Evolutionary conservation across 441 rosid species (phyloP), one percentile per base, ranked within the genome.

Genomic region (Populus tomentosa): DNA sequence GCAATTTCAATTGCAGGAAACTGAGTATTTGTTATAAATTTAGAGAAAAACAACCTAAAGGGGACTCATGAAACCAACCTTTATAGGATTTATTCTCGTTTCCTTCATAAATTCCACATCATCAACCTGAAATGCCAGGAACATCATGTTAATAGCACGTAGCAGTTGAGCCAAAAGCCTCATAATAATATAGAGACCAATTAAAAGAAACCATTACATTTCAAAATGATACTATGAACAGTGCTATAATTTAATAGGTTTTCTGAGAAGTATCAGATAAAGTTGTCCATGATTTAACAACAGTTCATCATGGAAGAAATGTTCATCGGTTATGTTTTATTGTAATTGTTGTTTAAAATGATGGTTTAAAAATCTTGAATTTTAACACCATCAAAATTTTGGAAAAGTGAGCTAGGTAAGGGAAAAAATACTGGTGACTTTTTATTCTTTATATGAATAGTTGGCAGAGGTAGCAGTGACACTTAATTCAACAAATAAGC

Each of bases 81-180:
- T 88, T 63, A 18, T 74, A 10, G 92, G 91, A 85, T 86, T 86
- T 83, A 93, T 76, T 69, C 87, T 84, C 80, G 69, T 77, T 80
- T 86, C 83, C 83, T 84, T 88, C 78, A 95, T 68, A 78, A 84
- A 81, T 26, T 83, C 90, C 76, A 93, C 84, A 83, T 95, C 90
- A 75, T 95, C 94, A 83, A 95, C 92, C 97, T 94, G 92, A 85
- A 88, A 86, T 70, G 82, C 72, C 81, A 78, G 80, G 75, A 82
- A 61, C 42, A 73, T 78, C 73, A 71, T 40, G 79, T 90, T 85
- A 81, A 80, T 50, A 67, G 74, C 77, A 72, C 67, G 64, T 42
- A 72, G 74, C 16, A 38, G 75, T 56, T 72, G 63, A 72, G 71
- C 65, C 67, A 81, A 71, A 69, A 36, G 21, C 63, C 14, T 67